Base-by-base conservation (phyloP, 2,329 filamentous ascomycete genomes). In the Parastagonospora nodorum region DNA sequence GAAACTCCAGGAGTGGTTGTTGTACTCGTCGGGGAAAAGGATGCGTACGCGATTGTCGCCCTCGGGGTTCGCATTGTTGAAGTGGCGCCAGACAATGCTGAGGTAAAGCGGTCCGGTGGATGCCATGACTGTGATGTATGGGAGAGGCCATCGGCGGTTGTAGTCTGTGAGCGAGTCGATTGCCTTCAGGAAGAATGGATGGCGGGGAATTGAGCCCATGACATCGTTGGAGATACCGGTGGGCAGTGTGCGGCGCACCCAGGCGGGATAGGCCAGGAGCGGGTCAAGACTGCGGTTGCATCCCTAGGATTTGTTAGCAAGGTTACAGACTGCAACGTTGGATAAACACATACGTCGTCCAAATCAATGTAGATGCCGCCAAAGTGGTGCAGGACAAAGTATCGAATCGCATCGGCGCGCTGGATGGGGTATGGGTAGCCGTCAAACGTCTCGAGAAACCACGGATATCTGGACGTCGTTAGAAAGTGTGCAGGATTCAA, bases 331-430 rank as follows among this genome's bases (percentile, higher is more conserved):
- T 4, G 8, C 28, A 28, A 12, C 9, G 69, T 28, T 16, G 4
- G 12, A 8, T 5, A 19, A 8, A 19, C 8, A 37, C 82, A 38
- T 72, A 83, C 82, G 72, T 86, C 86, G 72, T 94, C 89, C 41
- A 93, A 76, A 66, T 94, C 89, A 60, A 93, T 85, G 73, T 93
- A 93, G 48, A 91, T 86, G 35, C 90, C 90, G 48, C 90, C 90
- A 68, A 84, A 92, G 72, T 90, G 84, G 45, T 86, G 81, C 29
- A 94, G 80, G 15, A 92, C 80, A 68, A 93, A 92, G 75, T 93
- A 93, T 43, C 89, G 83, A 63, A 93, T 88, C 5, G 88, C 80
- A 67, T 93, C 89, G 48, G 89, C 88, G 53, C 88, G 84, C 74
- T 92, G 88, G 57, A 93, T 91, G 10, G 87, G 85, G 71, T 87